Percentiles rank a stretch among this genome's conserved stretches.
Evolutionary conservation across 2,329 filamentous ascomycete genomes (phyloP).

Genomic region (Calonectria fujianensis): DNA sequence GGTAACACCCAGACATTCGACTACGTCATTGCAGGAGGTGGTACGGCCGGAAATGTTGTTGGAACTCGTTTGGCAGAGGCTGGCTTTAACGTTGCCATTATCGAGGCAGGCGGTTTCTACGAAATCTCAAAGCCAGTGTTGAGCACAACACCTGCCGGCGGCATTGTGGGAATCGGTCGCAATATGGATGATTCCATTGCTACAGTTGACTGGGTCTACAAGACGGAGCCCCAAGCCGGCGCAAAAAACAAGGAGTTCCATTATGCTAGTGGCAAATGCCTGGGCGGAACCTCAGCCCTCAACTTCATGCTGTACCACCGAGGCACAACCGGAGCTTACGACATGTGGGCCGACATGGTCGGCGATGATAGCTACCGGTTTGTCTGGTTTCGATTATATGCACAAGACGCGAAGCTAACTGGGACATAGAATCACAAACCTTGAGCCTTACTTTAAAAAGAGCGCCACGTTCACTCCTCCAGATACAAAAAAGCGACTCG

Average conservation of each 20-base stretch:
- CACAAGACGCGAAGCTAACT: background rate
- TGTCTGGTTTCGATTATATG: background rate
- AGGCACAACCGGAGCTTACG: conserved; percentile 20
- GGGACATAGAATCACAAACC: conserved; percentile 1
- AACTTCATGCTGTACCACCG: conserved; percentile 31
- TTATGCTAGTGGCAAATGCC: conserved; percentile 21
- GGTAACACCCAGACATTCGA: background rate
- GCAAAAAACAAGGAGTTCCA: conserved; percentile 21
- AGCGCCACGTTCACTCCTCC: conserved; percentile 19
- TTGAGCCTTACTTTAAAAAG: conserved; percentile 20
- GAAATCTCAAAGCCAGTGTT: conserved; percentile 16
- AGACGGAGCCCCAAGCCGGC: conserved; percentile 30
- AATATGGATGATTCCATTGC: conserved; percentile 15
- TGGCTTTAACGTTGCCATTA: conserved; percentile 9
- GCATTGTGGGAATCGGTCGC: background rate
- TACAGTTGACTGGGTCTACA: background rate
- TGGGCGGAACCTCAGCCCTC: conserved; percentile 23
- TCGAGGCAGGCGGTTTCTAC: conserved; percentile 10
- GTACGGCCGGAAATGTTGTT: conserved; percentile 8
- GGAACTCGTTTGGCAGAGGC: conserved; percentile 17
- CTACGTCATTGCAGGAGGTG: conserved; percentile 8
- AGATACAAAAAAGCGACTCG: background rate
- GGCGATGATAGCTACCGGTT: conserved; percentile 31
- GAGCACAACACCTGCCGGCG: conserved; percentile 11
- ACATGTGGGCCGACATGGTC: conserved; percentile 26